These are phyloP conservation scores for Populus tomentosa DNA, from an alignment of 441 rosid genomes.

Conservation along the genomic window DNA sequence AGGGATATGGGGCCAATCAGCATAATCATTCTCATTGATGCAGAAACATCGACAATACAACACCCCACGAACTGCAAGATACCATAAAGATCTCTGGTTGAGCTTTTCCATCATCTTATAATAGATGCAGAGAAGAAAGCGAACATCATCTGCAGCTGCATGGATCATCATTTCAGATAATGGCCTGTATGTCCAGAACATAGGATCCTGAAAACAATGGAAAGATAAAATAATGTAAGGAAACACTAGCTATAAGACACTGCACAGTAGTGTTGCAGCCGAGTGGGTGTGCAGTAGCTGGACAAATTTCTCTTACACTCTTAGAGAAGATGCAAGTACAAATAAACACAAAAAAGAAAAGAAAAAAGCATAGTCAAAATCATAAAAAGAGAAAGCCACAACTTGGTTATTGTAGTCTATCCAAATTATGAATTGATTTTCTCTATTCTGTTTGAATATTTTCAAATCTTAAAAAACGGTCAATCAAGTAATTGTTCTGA, in stretches of 20 bases:
- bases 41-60: constrained; percentile 85
- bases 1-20: constrained; percentile 72
- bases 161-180: constrained; percentile 82
- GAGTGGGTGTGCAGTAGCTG: background rate
- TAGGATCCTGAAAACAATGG: constrained; percentile 64
- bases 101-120: constrained; percentile 77
- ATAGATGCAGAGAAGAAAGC: constrained; percentile 75
- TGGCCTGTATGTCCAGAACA: constrained; percentile 82
- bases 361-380: background rate
- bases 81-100: constrained; percentile 65
- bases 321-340: background rate
- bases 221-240: constrained; percentile 10
- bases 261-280: background rate
- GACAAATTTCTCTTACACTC: constrained; percentile 1
- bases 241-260: background rate
- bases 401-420: background rate
- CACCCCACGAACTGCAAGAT: constrained; percentile 76
- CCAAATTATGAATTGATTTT: background rate
- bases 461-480: too few species aligned
- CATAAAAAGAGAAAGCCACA: background rate
- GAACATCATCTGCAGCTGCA: constrained; percentile 95
- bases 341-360: background rate
- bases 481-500: background rate
- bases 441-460: background rate
- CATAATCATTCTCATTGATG: constrained; percentile 58